Conservation (phyloP, 345 rosid genomes). For the Euphorbia peplus region DNA sequence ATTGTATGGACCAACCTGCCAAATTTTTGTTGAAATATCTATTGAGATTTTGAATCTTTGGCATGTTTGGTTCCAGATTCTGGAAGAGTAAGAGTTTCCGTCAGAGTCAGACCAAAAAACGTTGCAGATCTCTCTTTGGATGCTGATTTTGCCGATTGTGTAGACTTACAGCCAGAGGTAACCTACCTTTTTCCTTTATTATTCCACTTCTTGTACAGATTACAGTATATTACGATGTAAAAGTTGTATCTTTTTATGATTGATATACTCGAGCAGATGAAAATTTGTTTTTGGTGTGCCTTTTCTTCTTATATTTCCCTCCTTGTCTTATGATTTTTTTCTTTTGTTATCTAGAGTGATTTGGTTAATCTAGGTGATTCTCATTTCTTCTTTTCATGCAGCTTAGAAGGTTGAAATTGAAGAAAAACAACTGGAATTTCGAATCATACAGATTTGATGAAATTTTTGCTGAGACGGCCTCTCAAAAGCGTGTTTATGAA, state of each 20-base stretch:
- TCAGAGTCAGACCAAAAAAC: conserved; percentile 76
- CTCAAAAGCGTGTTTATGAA: conserved; percentile 90
- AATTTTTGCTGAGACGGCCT: conserved; percentile 71
- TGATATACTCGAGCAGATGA: neutral
- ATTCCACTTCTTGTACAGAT: neutral
- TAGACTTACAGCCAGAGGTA: conserved; percentile 91
- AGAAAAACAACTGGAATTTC: conserved; percentile 84
- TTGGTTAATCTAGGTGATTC: neutral
- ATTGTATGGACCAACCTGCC: neutral
- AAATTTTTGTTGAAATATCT: neutral
- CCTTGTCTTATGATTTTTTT: neutral
- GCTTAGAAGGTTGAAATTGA: conserved; percentile 78
- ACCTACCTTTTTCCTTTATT: neutral
- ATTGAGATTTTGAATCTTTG: neutral
- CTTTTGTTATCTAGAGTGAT: neutral
- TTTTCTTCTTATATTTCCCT: neutral
- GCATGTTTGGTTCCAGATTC: conserved; percentile 40
- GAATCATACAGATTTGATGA: conserved; percentile 86
- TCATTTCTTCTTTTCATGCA: conserved; percentile 26
- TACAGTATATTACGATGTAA: neutral
- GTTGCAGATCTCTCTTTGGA: conserved; percentile 66
- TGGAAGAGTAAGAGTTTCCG: conserved; percentile 87
- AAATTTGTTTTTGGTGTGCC: neutral
- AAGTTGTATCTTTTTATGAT: neutral
- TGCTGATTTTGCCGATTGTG: conserved; percentile 81